These are phyloP conservation scores for Cunninghamia lanceolata DNA, from an alignment of 75 land plant genomes.

Conservation along the genomic window DNA sequence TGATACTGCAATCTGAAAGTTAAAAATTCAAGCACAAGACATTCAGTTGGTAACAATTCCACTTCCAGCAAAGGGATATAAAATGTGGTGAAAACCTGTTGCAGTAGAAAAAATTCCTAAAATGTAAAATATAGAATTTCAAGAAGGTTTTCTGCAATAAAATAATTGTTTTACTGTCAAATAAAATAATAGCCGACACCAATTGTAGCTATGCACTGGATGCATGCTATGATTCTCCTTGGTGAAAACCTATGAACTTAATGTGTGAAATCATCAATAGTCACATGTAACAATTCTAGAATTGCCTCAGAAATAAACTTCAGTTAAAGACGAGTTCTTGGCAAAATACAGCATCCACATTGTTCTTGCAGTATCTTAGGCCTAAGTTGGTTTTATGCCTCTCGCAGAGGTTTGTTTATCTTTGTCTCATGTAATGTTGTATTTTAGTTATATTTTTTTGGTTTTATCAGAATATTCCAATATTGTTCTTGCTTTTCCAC, in stretches of 20 bases:
- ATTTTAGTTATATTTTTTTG: too few relatives aligned
- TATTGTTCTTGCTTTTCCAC: not conserved
- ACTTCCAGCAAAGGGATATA: not conserved
- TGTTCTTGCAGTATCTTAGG: too few relatives aligned
- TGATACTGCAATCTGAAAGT: not conserved
- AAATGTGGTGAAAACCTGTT: not conserved
- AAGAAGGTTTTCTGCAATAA: not conserved
- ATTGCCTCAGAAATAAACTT: not conserved
- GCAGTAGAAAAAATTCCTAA: not conserved
- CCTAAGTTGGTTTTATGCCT: not conserved
- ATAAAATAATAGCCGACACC: not conserved
- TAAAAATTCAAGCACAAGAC: not conserved
- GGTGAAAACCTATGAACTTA: not conserved
- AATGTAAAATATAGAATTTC: not conserved
- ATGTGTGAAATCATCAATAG: not conserved
- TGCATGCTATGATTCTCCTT: not conserved
- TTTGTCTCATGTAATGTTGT: not conserved
- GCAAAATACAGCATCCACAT: too few relatives aligned
- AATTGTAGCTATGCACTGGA: not conserved
- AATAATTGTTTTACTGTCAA: not conserved
- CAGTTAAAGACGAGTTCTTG: not conserved
- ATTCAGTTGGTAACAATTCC: not conserved
- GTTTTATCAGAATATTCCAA: not conserved
- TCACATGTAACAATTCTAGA: not conserved
- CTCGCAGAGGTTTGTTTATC: not conserved